These are phyloP conservation scores for Kwoniella botswanensis DNA, from an alignment of 768 basidiomycete genomes.

Conservation along the genomic window DNA sequence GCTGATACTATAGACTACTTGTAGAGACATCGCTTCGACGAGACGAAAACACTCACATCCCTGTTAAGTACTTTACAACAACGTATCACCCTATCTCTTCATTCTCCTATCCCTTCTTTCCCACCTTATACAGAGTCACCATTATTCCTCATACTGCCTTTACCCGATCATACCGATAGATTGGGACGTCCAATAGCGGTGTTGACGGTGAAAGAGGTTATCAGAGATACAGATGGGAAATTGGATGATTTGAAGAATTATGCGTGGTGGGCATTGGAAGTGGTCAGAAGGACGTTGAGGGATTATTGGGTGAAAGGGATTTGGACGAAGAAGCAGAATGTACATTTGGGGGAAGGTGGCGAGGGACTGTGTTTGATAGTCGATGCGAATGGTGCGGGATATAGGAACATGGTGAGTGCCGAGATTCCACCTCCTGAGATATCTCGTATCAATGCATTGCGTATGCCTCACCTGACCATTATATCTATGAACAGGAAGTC, in stretches of 20 bases:
- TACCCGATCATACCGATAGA: constrained; percentile 43
- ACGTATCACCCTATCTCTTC: constrained; percentile 35
- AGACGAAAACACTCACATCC: constrained; percentile 25
- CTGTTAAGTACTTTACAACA: constrained; percentile 36
- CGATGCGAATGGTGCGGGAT: constrained; percentile 54
- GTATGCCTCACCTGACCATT: no score
- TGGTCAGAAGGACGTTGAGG: constrained; percentile 42
- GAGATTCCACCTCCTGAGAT: no score
- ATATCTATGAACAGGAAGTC: constrained; percentile 44
- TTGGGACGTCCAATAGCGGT: constrained; percentile 50
- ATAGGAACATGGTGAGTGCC: constrained; percentile 56
- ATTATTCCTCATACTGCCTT: constrained; percentile 53
- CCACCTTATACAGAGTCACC: constrained; percentile 38
- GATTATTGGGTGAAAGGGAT: constrained; percentile 42
- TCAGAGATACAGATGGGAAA: constrained; percentile 37
- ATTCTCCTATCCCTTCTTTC: constrained; percentile 35
- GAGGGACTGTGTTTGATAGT: constrained; percentile 51
- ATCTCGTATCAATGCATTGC: no score
- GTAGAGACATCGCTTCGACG: constrained; percentile 44
- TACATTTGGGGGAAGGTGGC: constrained; percentile 28
- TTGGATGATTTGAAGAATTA: constrained; percentile 51
- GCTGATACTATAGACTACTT: no score
- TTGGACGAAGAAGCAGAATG: constrained; percentile 10
- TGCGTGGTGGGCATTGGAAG: constrained; percentile 55
- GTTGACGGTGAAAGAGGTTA: constrained; percentile 45